Conservation (phyloP, 1,284 basidiomycete species). For the Heterobasidion parviporum region DNA sequence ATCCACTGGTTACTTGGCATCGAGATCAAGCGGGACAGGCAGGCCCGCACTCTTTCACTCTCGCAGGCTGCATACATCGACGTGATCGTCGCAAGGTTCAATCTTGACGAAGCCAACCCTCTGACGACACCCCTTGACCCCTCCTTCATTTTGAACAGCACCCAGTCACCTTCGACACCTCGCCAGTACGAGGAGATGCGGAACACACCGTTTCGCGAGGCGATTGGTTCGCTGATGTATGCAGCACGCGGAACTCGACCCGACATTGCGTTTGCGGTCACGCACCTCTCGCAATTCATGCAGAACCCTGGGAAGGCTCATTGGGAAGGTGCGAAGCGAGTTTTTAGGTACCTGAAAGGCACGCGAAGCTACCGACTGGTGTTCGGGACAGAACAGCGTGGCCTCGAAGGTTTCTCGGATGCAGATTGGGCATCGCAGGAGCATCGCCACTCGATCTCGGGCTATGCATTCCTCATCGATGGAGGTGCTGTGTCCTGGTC, state of each 20-base stretch:
- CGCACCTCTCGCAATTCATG: conserved; percentile 10
- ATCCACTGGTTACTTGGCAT: too few species aligned
- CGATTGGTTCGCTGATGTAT: conserved; percentile 15
- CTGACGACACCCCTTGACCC: conserved; percentile 18
- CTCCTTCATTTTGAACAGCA: conserved; percentile 5
- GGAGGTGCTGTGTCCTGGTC: conserved; percentile 14
- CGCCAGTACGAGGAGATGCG: conserved; percentile 7
- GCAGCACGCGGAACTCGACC: conserved; percentile 11
- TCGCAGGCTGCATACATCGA: conserved; percentile 16
- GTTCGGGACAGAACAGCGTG: neutral
- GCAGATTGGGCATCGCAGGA: conserved; percentile 20
- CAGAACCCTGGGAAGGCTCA: conserved; percentile 10
- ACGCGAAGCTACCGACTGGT: neutral
- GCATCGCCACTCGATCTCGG: conserved; percentile 12
- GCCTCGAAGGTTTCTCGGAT: conserved; percentile 18
- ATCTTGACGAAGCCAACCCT: conserved; percentile 18
- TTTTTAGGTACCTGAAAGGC: conserved; percentile 16
- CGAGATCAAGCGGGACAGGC: too few species aligned
- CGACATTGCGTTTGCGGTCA: conserved; percentile 17
- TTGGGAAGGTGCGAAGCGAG: conserved; percentile 12
- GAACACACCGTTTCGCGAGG: conserved; percentile 12
- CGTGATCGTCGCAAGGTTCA: conserved; percentile 16
- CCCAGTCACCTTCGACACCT: neutral
- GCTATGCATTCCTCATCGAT: conserved; percentile 12
- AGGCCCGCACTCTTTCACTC: too few species aligned